Base-by-base conservation (phyloP, 176 grass and related monocot genomes). In the Lolium rigidum region DNA sequence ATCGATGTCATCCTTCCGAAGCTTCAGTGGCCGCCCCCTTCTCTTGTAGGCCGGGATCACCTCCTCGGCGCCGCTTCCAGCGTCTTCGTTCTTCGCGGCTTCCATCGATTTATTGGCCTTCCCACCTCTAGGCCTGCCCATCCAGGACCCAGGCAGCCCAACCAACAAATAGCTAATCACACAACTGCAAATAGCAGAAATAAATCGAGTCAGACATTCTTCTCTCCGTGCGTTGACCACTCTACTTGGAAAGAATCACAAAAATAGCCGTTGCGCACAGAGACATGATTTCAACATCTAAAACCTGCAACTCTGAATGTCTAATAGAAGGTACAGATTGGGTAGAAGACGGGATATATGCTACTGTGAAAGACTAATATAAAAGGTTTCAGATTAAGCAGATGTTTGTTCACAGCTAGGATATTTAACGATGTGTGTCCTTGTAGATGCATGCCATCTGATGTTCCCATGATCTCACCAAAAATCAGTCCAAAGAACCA, bases 101-200 rank as follows among this genome's bases (percentile, higher is more conserved):
- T 90, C 28, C 17, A 86, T 94, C 26, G 82, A 78, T 63, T 87
- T 90, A 77, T 91, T 96, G 22, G 79, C 88, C 70, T 90, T 98
- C 20, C 92, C 96, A 44, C 85, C 90, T 71, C 88, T 90, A 26
- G 86, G 83, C 85, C 94, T 94, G 14, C 97, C 97, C 97, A 98
- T 98, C 63, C 15, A 25, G 67, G 46, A 73, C 35, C 64, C 62
- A 70, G 62, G 61, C 51, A 44, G 61, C 9, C 63, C 6, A 63
- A 9, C 44, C 56, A 57, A 31, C 44, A 13, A 5, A 5, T 3
- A 17, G 31, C 31, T 35, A 35, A 35, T 35, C 31, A 35, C 31
- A 9, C 10, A 60, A 12, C 78, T 86, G 78, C 78, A 86, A 86
- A 54, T 76, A 85, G 9, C 14, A 24, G 28, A 58, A 49, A 62